These are phyloP conservation scores for Clavaria fumosa DNA, from an alignment of 768 basidiomycete genomes.

Conservation along the genomic window DNA sequence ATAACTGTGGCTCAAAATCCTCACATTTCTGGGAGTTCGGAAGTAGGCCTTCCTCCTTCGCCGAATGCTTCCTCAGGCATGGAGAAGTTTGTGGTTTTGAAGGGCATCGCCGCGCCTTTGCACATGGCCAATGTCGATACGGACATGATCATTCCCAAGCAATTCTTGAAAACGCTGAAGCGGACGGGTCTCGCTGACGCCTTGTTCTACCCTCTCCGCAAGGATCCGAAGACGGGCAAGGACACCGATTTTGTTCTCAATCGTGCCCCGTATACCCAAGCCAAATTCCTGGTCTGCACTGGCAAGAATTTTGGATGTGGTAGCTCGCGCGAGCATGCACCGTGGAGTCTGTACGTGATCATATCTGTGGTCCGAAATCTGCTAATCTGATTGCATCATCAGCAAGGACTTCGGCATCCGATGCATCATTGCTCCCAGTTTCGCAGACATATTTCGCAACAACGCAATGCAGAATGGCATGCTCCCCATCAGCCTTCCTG, in stretches of 20 bases:
- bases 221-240: constrained; percentile 60
- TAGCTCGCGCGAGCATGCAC: constrained; percentile 82
- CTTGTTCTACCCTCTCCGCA: constrained; percentile 69
- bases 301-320: constrained; percentile 88
- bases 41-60: constrained; percentile 23
- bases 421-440: constrained; percentile 76
- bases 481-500: constrained; percentile 63
- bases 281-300: constrained; percentile 70
- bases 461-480: constrained; percentile 92
- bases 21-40: too few species aligned
- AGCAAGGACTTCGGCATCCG: constrained; percentile 86
- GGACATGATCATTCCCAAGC: constrained; percentile 89
- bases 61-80: constrained; percentile 30
- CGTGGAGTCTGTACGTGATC: constrained; percentile 64
- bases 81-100: constrained; percentile 51
- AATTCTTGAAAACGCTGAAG: constrained; percentile 85
- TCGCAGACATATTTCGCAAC: constrained; percentile 82
- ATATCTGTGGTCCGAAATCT: neutral
- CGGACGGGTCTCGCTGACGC: constrained; percentile 76
- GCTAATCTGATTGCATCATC: neutral
- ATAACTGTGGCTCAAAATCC: too few species aligned
- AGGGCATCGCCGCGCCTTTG: constrained; percentile 67
- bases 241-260: constrained; percentile 81
- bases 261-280: constrained; percentile 55
- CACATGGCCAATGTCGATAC: constrained; percentile 81